Evolutionary conservation across 2,329 filamentous ascomycete species (phyloP).

Genomic region (Aspergillus sp.): DNA sequence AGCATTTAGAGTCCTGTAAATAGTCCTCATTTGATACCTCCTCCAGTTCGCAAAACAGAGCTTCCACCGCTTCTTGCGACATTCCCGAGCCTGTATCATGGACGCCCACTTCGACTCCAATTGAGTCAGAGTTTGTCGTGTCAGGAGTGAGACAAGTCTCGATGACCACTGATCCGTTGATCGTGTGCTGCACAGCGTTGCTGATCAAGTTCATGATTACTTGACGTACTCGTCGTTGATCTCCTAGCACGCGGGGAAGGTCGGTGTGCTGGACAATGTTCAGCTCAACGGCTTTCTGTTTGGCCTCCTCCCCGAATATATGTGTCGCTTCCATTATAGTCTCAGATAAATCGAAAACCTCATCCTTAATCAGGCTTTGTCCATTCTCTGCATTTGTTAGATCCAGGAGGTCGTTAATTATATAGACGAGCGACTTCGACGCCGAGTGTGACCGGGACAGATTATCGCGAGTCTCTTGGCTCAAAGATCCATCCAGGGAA

Average conservation of each 20-base stretch:
- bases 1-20: constrained; percentile 15
- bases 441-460: constrained; percentile 77
- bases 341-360: constrained; percentile 63
- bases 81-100: constrained; percentile 68
- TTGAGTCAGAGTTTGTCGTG: constrained; percentile 46
- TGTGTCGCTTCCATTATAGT: constrained; percentile 70
- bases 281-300: constrained; percentile 66
- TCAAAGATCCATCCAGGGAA: constrained; percentile 69
- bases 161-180: constrained; percentile 59
- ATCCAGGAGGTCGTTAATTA: constrained; percentile 84
- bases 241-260: constrained; percentile 68
- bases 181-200: constrained; percentile 81
- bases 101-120: constrained; percentile 65
- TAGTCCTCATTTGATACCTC: constrained; percentile 58
- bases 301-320: constrained; percentile 67
- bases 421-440: constrained; percentile 83
- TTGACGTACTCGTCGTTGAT: constrained; percentile 71
- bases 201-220: constrained; percentile 74
- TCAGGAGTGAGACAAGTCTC: constrained; percentile 53
- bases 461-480: constrained; percentile 76
- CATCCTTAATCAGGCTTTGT: constrained; percentile 67
- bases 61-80: constrained; percentile 50
- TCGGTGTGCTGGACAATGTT: constrained; percentile 61
- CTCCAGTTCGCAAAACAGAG: constrained; percentile 54
- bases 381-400: constrained; percentile 82